These are phyloP conservation scores for Rhododendron mucronatum DNA, from an alignment of 148 eudicot genomes.

Conservation along the genomic window DNA sequence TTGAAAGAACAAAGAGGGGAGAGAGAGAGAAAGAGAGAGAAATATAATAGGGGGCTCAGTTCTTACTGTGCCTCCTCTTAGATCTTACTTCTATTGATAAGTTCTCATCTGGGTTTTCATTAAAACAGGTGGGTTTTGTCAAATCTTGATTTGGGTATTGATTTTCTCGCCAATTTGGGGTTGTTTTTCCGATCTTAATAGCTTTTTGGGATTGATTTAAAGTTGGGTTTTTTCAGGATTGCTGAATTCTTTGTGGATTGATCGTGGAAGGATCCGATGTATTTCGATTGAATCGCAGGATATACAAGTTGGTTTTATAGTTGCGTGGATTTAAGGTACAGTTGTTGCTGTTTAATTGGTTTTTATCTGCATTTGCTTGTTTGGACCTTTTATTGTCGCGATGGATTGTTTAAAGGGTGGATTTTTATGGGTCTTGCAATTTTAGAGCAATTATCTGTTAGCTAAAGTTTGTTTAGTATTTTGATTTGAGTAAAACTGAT, in stretches of 20 bases:
- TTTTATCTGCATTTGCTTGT: conserved; percentile 21
- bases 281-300: conserved; percentile 14
- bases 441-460: neutral
- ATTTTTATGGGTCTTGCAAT: conserved; percentile 9
- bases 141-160: conserved; percentile 14
- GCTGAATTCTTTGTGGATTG: conserved; percentile 19
- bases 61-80: conserved; percentile 24
- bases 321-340: conserved; percentile 7
- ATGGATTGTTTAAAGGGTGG: conserved; percentile 16
- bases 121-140: conserved; percentile 21
- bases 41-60: conserved; percentile 7
- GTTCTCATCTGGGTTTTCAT: conserved; percentile 22
- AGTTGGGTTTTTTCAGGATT: conserved; percentile 14
- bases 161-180: conserved; percentile 2
- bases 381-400: conserved; percentile 9
- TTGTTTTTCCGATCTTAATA: neutral
- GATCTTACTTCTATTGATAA: conserved; percentile 25
- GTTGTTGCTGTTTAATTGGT: conserved; percentile 8
- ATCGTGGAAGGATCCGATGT: conserved; percentile 29
- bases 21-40: neutral
- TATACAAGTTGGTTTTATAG: conserved; percentile 1
- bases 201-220: conserved; percentile 1
- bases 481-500: conserved; percentile 9
- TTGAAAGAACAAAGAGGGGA: conserved; percentile 3
- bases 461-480: neutral